Evolutionary conservation across 164 flowering plant species (phyloP).

Genomic region (Malania oleifera): DNA sequence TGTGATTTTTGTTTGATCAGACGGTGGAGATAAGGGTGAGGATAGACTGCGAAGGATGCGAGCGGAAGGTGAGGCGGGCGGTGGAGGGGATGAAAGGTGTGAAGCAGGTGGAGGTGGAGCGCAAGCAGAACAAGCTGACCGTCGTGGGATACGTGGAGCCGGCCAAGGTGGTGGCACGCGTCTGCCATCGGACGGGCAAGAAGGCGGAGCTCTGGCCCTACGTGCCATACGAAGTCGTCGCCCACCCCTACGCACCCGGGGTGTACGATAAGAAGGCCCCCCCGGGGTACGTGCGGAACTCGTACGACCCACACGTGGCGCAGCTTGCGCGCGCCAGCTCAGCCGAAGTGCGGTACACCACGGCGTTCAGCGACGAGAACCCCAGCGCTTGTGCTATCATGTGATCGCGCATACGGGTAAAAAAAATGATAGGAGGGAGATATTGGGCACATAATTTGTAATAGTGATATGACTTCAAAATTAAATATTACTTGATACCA

Average conservation of each 20-base stretch:
- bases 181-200: slow-evolving; percentile 73
- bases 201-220: slow-evolving; percentile 93
- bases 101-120: slow-evolving; percentile 46
- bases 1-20: slow-evolving; percentile 27
- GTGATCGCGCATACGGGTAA: slow-evolving; percentile 30
- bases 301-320: slow-evolving; percentile 31
- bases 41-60: slow-evolving; percentile 97
- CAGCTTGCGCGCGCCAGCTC: slow-evolving; percentile 78
- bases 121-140: slow-evolving; percentile 69
- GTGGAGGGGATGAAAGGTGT: slow-evolving; percentile 91
- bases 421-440: too few relatives aligned
- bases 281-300: slow-evolving; percentile 71
- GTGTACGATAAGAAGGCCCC: slow-evolving; percentile 93
- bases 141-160: slow-evolving; percentile 87
- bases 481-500: too few relatives aligned
- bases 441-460: too few relatives aligned
- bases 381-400: slow-evolving; percentile 65
- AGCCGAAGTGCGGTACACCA: slow-evolving; percentile 72
- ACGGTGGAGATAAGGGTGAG: slow-evolving; percentile 86
- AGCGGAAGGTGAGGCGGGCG: slow-evolving; percentile 56
- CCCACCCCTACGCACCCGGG: slow-evolving; percentile 81
- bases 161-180: slow-evolving; percentile 58
- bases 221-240: slow-evolving; percentile 78
- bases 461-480: too few relatives aligned
- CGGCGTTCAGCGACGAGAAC: slow-evolving; percentile 90